Evolutionary conservation across 148 eudicot species (phyloP).

Genomic region (Talinum fruticosum): DNA sequence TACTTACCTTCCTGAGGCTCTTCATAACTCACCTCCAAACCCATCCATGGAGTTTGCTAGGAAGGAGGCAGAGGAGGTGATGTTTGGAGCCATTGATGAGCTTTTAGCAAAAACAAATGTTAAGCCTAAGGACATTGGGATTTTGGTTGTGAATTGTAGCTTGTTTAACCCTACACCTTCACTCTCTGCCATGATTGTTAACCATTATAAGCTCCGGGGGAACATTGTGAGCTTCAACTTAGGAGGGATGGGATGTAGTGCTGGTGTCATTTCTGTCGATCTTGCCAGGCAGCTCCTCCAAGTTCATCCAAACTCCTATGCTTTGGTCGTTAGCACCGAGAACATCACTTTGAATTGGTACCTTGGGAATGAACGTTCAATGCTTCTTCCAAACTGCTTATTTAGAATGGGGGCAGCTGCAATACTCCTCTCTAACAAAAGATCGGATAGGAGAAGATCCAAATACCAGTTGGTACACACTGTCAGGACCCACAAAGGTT

Average conservation of each 20-base stretch:
- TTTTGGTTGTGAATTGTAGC: constrained; percentile 15
- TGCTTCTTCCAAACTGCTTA: constrained; percentile 19
- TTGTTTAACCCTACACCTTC: constrained; percentile 17
- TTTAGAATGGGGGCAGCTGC: constrained; percentile 17
- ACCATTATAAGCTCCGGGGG: constrained; percentile 16
- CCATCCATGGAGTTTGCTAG: constrained; percentile 12
- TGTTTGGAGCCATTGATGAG: constrained; percentile 16
- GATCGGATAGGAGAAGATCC: constrained; percentile 6
- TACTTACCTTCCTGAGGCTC: constrained; percentile 9
- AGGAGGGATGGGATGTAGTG: constrained; percentile 22
- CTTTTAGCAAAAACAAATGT: constrained; percentile 16
- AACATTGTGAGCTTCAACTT: constrained; percentile 16
- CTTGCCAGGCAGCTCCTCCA: constrained; percentile 18
- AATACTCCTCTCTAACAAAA: constrained; percentile 17
- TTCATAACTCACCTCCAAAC: background rate
- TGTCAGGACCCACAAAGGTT: constrained; percentile 19
- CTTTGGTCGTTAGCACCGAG: constrained; percentile 13
- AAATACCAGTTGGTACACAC: constrained; percentile 19
- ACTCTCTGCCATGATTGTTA: constrained; percentile 17
- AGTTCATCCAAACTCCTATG: constrained; percentile 5
- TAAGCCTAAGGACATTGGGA: constrained; percentile 17
- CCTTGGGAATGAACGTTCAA: constrained; percentile 14
- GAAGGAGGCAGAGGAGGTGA: constrained; percentile 15
- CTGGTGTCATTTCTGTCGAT: constrained; percentile 7
- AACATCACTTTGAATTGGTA: constrained; percentile 8